phyloP scores from a whole-genome alignment of 2,329 filamentous ascomycete species.

The Fusarium oligoseptatum region DNA sequence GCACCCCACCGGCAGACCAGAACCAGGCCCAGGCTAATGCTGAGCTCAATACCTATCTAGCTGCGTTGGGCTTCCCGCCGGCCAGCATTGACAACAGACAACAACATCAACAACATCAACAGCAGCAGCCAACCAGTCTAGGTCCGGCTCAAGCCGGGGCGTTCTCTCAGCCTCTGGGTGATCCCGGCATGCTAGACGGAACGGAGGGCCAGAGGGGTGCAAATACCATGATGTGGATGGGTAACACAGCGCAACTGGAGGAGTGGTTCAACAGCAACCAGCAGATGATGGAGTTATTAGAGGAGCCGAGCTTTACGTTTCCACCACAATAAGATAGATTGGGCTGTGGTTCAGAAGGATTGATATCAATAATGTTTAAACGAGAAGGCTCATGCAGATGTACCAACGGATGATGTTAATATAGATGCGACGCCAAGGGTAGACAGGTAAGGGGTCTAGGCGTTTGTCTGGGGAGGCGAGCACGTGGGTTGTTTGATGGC shows the following conservation, averaged over 20 bases:
- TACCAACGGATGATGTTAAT: background rate
- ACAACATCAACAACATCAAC: conserved; percentile 36
- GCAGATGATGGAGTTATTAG: conserved; percentile 54
- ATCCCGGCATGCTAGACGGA: conserved; percentile 19
- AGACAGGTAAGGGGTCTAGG: background rate
- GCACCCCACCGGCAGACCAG: conserved; percentile 45
- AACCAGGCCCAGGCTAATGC: conserved; percentile 54
- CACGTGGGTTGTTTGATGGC: conserved; percentile 6
- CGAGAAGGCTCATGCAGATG: background rate
- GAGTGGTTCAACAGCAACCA: conserved; percentile 56
- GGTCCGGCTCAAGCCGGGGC: conserved; percentile 10
- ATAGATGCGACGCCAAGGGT: background rate
- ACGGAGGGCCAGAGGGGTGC: conserved; percentile 33
- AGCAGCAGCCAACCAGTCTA: conserved; percentile 22
- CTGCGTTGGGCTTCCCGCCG: conserved; percentile 61
- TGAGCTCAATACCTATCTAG: conserved; percentile 53
- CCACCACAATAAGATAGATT: conserved; percentile 25
- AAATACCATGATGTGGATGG: conserved; percentile 53
- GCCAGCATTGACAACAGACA: conserved; percentile 21
- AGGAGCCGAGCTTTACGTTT: conserved; percentile 48
- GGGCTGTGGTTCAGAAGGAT: background rate
- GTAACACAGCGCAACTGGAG: conserved; percentile 53
- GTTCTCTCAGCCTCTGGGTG: conserved; percentile 32
- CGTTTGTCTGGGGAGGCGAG: background rate
- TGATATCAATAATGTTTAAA: background rate